phyloP scores from a whole-genome alignment of 257 asterid species.

The Plantago major region DNA sequence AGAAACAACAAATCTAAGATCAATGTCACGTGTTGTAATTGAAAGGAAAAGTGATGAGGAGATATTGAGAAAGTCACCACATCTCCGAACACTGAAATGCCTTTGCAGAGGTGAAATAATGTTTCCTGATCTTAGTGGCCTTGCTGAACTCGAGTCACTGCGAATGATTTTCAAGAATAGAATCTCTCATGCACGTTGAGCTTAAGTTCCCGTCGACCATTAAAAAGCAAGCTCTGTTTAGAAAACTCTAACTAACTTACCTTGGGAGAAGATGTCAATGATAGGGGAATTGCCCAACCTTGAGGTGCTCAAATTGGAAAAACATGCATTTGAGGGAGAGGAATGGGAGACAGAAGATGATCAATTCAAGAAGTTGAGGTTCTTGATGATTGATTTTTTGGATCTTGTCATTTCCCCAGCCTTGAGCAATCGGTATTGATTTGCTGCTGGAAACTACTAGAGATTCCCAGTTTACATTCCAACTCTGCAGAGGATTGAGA shows the following conservation, averaged over 20 bases:
- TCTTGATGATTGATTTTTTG: conserved; percentile 6
- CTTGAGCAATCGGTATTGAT: conserved; percentile 10
- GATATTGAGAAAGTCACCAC: neutral
- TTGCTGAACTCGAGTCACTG: neutral
- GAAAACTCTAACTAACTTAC: neutral
- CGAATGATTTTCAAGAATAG: no score
- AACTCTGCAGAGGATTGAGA: conserved; percentile 13
- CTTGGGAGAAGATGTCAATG: neutral
- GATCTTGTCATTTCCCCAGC: conserved; percentile 9
- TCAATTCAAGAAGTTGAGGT: conserved; percentile 12
- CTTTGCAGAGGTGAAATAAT: neutral
- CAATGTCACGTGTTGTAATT: neutral
- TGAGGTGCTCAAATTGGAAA: conserved; percentile 18
- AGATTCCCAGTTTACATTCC: conserved; percentile 5
- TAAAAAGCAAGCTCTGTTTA: neutral
- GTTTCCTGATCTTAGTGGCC: neutral
- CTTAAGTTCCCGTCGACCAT: neutral
- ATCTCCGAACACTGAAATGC: conserved; percentile 5
- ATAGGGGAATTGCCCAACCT: conserved; percentile 11
- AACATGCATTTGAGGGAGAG: conserved; percentile 14
- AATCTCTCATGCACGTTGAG: neutral
- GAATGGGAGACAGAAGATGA: conserved; percentile 1
- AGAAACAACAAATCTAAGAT: neutral
- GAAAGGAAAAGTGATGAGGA: neutral
- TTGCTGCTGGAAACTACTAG: neutral